phyloP scores from a whole-genome alignment of 768 basidiomycete genomes.

The Dioszegia hungarica region DNA sequence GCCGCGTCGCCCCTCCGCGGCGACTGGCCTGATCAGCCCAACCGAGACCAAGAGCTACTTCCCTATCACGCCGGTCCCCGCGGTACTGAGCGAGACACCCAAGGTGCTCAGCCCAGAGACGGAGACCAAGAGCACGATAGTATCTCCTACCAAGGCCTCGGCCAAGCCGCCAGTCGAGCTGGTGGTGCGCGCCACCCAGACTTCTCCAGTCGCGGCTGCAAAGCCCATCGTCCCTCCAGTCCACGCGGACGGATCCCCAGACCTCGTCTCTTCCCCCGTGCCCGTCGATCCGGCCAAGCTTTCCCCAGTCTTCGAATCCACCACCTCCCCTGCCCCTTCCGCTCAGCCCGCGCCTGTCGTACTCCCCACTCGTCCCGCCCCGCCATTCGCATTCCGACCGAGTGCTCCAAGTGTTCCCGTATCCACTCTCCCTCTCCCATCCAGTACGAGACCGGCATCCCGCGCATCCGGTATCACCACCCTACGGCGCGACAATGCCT shows the following conservation, averaged over 20 bases:
- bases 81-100: neutral
- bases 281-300: slow-evolving; percentile 4
- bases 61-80: neutral
- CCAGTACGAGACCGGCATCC: no score
- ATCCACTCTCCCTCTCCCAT: neutral
- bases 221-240: neutral
- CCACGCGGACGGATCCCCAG: neutral
- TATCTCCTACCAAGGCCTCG: neutral
- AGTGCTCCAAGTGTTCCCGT: neutral
- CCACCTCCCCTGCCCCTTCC: neutral
- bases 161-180: no score
- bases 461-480: neutral
- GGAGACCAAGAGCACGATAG: neutral
- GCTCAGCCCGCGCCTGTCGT: neutral
- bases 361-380: neutral
- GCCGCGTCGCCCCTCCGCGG: neutral
- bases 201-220: no score
- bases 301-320: neutral
- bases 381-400: slow-evolving; percentile 1
- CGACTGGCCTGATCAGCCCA: neutral
- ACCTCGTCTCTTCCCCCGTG: neutral
- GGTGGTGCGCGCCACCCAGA: no score
- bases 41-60: slow-evolving; percentile 1
- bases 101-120: neutral
- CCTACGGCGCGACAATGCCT: neutral